These are phyloP conservation scores for Toxoplasma gondii DNA, from an alignment of 169 alveolate genomes.

Conservation along the genomic window DNA sequence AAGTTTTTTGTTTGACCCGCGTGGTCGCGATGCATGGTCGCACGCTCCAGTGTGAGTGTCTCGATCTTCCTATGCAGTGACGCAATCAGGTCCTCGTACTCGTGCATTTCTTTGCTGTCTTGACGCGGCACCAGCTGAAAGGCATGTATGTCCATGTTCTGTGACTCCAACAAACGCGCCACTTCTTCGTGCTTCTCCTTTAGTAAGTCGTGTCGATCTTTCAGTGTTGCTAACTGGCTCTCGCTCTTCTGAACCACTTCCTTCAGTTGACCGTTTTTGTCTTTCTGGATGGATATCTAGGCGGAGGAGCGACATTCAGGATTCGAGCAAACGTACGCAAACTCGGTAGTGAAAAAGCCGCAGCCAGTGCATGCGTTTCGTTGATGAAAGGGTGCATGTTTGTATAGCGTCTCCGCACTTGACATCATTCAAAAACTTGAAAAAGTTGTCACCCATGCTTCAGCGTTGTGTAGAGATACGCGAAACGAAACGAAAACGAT, in stretches of 20 bases:
- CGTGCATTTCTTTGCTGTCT: not conserved
- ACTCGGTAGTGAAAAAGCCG: not conserved
- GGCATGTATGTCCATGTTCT: not conserved
- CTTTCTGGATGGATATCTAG: conserved; percentile 15
- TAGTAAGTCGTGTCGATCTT: not conserved
- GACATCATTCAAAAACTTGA: too few species aligned
- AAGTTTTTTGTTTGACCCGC: not conserved
- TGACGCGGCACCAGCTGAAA: not conserved
- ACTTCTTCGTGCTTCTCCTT: conserved; percentile 27
- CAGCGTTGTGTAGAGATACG: too few species aligned
- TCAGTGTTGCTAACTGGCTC: not conserved
- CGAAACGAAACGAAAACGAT: too few species aligned
- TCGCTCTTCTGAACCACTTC: conserved; percentile 1
- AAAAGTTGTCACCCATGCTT: too few species aligned
- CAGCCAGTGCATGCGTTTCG: too few species aligned
- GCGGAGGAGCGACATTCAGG: not conserved
- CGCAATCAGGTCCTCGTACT: not conserved
- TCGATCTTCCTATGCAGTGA: not conserved
- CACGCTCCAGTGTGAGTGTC: not conserved
- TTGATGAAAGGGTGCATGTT: too few species aligned
- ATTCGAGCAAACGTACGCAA: not conserved
- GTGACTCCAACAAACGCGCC: not conserved
- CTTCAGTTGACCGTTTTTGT: not conserved
- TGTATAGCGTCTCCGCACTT: too few species aligned
- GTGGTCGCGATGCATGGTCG: not conserved